Evolutionary conservation across 2,329 filamentous ascomycete genomes (phyloP), one percentile per base, ranked within the genome.

Genomic region (Aaosphaeria pasadenensis): DNA sequence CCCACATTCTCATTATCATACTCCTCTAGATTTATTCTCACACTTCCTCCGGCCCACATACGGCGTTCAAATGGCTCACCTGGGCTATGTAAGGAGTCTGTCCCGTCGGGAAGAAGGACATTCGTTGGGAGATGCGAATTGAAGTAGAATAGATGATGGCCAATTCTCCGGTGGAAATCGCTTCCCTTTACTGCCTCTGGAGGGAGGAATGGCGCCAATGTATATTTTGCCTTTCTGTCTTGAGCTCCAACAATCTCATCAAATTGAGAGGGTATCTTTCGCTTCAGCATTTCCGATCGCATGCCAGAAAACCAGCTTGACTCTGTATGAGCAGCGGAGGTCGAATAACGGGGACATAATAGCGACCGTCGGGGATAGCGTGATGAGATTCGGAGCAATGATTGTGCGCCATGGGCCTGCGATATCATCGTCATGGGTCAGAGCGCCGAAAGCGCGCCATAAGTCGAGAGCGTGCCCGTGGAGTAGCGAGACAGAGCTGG

Each of bases 91-190:
- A 86, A 77, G 4, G 82, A 76, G 66, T 97, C 92, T 1, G 91
- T 95, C 48, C 94, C 92, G 72, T 99, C 94, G 1, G 83, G 76
- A 13, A 90, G 79, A 39, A 97, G 80, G 32, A 76, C 58, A 6
- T 79, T 81, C 11, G 82, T 74, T 1, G 80, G 76, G 13, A 86
- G 74, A 53, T 84, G 81, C 7, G 87, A 81, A 50, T 91, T 89
- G 72, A 96, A 96, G 74, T 95, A 95, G 55, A 92, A 83, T 33
- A 96, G 78, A 68, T 96, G 91, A 66, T 95, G 86, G 33, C 86
- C 88, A 30, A 81, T 77, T 0, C 86, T 84, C 5, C 87, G 71
- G 11, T 52, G 9, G 6, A 40, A 40, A 17, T 28, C 24, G 39
- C 9, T 11, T 13, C 33, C 17, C 17, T 24, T 24, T 24, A 24